Evolutionary conservation across 495 filamentous ascomycete genomes (phyloP), one percentile per base, ranked within the genome.

Genomic region (Penicillium pancosmium): DNA sequence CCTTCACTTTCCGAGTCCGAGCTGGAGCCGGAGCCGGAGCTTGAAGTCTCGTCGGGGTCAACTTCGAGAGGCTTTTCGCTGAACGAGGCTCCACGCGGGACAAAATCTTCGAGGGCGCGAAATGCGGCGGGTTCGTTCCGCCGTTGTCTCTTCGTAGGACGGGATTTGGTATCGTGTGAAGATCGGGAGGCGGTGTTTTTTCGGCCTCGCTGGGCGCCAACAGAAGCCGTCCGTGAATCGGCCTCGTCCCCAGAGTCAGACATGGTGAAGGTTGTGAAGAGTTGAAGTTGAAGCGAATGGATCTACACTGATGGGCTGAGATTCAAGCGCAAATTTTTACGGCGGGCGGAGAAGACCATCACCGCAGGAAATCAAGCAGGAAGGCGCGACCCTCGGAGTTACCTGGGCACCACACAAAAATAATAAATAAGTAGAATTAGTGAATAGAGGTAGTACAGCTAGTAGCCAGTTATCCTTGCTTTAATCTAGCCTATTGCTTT

Each of bases 181-280:
- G 60, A 56, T 47, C 67, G 69, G 38, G 51, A 49, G 43, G 64
- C 64, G 18, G 63, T 61, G 19, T 54, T 57, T 15, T 59, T 62
- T 48, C 63, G 63, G 25, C 59, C 60, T 36, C 69, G 68, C 54
- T 69, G 69, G n/a, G 50, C 46, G 25, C 73, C 74, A 6, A 79
- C 64, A 4, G 71, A 67, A 27, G 75, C 75, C 33, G 71, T 80
- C 44, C 78, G 67, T 10, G 78, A 80, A 55, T 80, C 78, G 12
- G 69, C 59, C 15, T 80, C 76, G 57, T 76, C 76, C 38, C 63
- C 72, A 9, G 71, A 68, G 48, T 69, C 67, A 21, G 72, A 18
- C 74, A 75, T 78, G 44, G 23, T 47, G 25, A 54, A 55, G 57
- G 61, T 33, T 31, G 48, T 48, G 21, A 12, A 23, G 21, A 18